These are phyloP conservation scores for Erodium moschatum DNA, from an alignment of 441 rosid genomes.

Conservation along the genomic window DNA sequence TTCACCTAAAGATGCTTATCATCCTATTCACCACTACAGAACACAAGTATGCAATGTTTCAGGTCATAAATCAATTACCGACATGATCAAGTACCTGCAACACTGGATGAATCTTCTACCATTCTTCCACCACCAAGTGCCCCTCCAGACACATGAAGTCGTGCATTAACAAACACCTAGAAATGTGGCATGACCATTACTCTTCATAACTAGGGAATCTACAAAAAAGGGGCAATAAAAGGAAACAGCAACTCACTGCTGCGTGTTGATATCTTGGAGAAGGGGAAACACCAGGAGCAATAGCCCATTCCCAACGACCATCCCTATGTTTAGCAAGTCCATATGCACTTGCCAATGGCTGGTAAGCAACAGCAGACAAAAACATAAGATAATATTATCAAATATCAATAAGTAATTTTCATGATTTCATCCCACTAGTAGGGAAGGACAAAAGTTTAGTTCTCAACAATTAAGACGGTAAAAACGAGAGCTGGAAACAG, in stretches of 20 bases:
- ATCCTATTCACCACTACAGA: background rate
- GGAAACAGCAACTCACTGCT: constrained; percentile 52
- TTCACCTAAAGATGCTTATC: background rate
- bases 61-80: constrained; percentile 7
- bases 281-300: constrained; percentile 98
- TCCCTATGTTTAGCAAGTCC: constrained; percentile 98
- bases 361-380: constrained; percentile 13
- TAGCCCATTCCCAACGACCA: constrained; percentile 99
- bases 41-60: constrained; percentile 1
- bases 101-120: constrained; percentile 98
- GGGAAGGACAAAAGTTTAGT: background rate
- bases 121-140: constrained; percentile 99
- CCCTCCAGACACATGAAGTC: constrained; percentile 98
- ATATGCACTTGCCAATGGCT: constrained; percentile 94
- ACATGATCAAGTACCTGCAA: constrained; percentile 57
- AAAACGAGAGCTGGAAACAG: background rate
- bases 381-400: background rate
- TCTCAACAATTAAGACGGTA: background rate
- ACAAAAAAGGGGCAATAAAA: background rate
- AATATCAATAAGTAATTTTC: too few relatives aligned
- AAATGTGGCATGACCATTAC: constrained; percentile 16
- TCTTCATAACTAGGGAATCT: constrained; percentile 9
- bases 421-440: background rate
- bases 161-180: constrained; percentile 93
- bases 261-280: constrained; percentile 99